Base-by-base conservation (phyloP, 495 filamentous ascomycete genomes). In the Aspergillus ellipticus region DNA sequence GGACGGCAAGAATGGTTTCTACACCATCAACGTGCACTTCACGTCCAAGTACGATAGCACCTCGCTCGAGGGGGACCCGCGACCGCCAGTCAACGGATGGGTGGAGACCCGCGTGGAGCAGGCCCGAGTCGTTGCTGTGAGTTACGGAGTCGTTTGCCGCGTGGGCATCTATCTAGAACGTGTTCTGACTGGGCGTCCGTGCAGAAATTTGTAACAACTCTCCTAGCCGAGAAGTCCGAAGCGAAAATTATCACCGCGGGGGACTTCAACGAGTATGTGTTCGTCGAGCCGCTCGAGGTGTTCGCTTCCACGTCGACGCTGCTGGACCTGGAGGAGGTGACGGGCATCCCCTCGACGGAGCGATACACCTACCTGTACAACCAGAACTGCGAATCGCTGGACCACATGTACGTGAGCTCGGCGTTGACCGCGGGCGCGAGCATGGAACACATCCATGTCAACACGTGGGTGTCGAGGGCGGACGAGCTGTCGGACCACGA, bases 251-350 rank as follows among this genome's bases (percentile, higher is more conserved):
- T 84, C 17, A 64, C 74, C 0, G 71, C 77, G 0, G 84, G 84
- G 10, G 83, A 86, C 61, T 87, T 81, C 65, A 86, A 87, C 74
- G 84, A 87, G 68, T 86, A 83, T 59, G 56, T 74, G 0, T 83
- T 81, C 57, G 81, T 78, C 10, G 35, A 62, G 63, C 82, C 83
- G 0, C 61, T 85, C 61, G 57, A 68, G 31, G 66, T 64, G 0
- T 83, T 84, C 57, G 57, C 6, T 0, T 11, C 39, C 1, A 55
- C 72, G 6, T 79, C 77, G 0, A 67, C 68, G 3, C 68, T 85
- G 29, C 56, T 58, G n/a, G 81, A 85, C 46, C 58, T 86, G 5
- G 84, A 86, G 55, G 79, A 71, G 9, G 78, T 75, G 15, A 68
- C 61, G 2, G 66, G 67, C 0, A 73, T 78, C 6, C 65, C 69